Conservation (phyloP, 192 early-diverging fungal species). For the Coemansia sp. region DNA sequence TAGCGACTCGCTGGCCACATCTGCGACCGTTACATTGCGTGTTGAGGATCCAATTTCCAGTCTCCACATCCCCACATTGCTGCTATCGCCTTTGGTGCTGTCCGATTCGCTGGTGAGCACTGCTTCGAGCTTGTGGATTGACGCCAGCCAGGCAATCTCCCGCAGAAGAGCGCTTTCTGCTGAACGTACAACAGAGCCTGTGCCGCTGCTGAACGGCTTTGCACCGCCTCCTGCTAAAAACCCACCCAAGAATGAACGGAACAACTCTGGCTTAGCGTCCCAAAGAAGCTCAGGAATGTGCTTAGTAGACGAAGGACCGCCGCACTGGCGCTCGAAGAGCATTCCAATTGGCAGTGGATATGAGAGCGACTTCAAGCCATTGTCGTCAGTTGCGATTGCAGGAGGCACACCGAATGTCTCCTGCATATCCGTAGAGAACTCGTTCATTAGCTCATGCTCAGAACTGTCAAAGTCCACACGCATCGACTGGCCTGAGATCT, state of each 20-base stretch:
- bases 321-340: slow-evolving; percentile 39
- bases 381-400: neutral
- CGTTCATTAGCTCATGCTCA: slow-evolving; percentile 10
- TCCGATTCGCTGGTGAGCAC: slow-evolving; percentile 2
- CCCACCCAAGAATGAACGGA: slow-evolving; percentile 29
- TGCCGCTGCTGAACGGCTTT: neutral
- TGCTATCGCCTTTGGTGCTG: neutral
- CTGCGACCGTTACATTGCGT: neutral
- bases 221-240: slow-evolving; percentile 8
- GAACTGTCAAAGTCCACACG: slow-evolving; percentile 10
- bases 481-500: neutral
- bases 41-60: slow-evolving; percentile 18
- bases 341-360: slow-evolving; percentile 23
- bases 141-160: slow-evolving; percentile 49
- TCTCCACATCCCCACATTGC: neutral
- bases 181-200: slow-evolving; percentile 6
- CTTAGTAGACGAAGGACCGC: neutral
- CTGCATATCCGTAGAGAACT: slow-evolving; percentile 3
- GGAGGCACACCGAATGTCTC: slow-evolving; percentile 16
- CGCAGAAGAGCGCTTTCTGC: slow-evolving; percentile 26
- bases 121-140: slow-evolving; percentile 35
- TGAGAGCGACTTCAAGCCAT: neutral
- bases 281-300: slow-evolving; percentile 40
- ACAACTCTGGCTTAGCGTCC: slow-evolving; percentile 20
- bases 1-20: neutral